phyloP scores from a whole-genome alignment of 148 eudicot species.

The Chenopodium quinoa region DNA sequence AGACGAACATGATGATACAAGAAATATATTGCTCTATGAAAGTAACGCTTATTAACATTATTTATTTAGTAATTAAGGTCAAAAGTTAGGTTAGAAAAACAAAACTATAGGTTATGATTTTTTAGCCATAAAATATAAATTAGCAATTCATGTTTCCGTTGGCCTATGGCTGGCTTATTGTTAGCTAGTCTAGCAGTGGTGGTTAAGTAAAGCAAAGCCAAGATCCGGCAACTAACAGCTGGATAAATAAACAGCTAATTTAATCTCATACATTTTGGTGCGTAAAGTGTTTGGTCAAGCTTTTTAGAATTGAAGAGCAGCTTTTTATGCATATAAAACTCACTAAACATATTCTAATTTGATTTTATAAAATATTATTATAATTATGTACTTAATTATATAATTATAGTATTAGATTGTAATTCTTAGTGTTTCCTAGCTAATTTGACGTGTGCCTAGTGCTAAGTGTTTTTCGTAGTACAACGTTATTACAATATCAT shows the following conservation, averaged over 20 bases:
- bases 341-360: background rate
- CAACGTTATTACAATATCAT: too few relatives aligned
- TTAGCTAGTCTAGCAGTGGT: conserved; percentile 5
- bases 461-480: background rate
- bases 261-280: conserved; percentile 4
- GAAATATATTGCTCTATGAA: background rate
- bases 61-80: conserved; percentile 2
- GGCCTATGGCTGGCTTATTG: conserved; percentile 11
- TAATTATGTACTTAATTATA: background rate
- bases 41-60: background rate
- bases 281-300: background rate
- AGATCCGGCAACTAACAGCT: background rate
- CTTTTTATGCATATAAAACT: background rate
- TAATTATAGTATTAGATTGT: background rate
- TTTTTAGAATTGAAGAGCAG: background rate
- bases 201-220: conserved; percentile 20
- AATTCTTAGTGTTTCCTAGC: background rate
- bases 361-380: background rate
- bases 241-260: conserved; percentile 2
- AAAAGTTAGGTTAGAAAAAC: conserved; percentile 24
- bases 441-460: background rate
- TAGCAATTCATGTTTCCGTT: background rate
- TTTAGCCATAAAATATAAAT: background rate
- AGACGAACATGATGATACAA: conserved; percentile 1
- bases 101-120: background rate